A percentile compares a stretch with the other conserved stretches of the same genome.
These are phyloP conservation scores for Lenzites betulinus DNA, from an alignment of 768 basidiomycete genomes.

Conservation along the genomic window DNA sequence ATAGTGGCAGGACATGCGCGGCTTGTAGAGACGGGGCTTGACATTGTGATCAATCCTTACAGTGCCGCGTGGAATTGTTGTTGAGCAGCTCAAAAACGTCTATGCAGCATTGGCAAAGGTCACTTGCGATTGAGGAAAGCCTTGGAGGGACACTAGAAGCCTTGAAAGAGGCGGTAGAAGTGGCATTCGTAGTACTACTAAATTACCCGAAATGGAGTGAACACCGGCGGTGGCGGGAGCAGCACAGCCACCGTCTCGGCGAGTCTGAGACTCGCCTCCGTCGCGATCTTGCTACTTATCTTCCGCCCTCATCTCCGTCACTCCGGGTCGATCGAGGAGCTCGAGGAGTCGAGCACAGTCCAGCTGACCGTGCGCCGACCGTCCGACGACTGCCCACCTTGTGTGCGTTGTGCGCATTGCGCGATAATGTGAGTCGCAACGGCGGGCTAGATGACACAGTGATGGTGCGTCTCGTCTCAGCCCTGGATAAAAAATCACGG, in stretches of 20 bases:
- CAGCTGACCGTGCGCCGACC: background rate
- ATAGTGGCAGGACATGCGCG: too few species aligned
- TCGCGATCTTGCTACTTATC: conserved; percentile 2
- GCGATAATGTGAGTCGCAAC: background rate
- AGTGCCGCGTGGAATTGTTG: too few species aligned
- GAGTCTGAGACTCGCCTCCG: conserved; percentile 3
- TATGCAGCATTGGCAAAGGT: too few species aligned
- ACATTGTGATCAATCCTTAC: background rate
- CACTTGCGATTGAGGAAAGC: background rate
- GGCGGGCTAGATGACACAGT: background rate
- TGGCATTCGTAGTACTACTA: background rate
- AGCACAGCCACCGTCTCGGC: conserved; percentile 8
- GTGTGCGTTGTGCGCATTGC: background rate
- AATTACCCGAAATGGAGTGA: conserved; percentile 4
- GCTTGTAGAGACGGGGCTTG: background rate
- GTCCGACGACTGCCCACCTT: background rate
- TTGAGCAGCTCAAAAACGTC: too few species aligned
- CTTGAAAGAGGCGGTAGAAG: too few species aligned
- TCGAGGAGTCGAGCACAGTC: background rate
- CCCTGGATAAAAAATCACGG: background rate
- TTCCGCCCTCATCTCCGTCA: background rate
- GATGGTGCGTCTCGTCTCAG: background rate
- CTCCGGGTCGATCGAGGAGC: background rate
- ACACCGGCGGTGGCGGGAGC: background rate
- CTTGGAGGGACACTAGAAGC: too few species aligned